These are phyloP conservation scores for Ceratocystis smalleyi DNA, from an alignment of 2,329 filamentous ascomycete genomes.

Conservation along the genomic window DNA sequence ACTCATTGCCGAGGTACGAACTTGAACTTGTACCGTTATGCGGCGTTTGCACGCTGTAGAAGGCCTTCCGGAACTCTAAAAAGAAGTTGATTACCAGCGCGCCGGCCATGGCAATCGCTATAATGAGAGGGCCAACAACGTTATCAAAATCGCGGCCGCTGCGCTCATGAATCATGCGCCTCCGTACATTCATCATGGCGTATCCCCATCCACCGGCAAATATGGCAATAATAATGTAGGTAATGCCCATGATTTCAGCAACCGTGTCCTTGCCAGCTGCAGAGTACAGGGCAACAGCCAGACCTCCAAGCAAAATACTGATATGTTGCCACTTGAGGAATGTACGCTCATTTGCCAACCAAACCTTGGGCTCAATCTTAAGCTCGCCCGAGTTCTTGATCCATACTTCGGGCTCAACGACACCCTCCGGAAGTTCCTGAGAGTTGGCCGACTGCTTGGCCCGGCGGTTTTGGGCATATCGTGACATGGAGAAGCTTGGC, in stretches of 20 bases:
- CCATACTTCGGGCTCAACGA: constrained; percentile 71
- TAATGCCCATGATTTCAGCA: constrained; percentile 62
- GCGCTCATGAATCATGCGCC: constrained; percentile 64
- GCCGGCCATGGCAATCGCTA: constrained; percentile 62
- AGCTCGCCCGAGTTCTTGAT: constrained; percentile 90
- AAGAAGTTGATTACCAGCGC: constrained; percentile 77
- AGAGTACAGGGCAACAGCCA: constrained; percentile 77
- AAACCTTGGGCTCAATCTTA: constrained; percentile 92
- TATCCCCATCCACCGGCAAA: constrained; percentile 85
- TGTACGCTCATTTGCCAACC: constrained; percentile 95
- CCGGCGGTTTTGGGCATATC: constrained; percentile 48
- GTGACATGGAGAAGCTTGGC: constrained; percentile 66
- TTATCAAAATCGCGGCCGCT: constrained; percentile 92
- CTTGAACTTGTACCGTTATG: constrained; percentile 8
- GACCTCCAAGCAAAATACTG: constrained; percentile 65
- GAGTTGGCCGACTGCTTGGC: constrained; percentile 23
- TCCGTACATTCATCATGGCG: constrained; percentile 59
- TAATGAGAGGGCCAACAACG: constrained; percentile 64
- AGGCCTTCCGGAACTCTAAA: constrained; percentile 47
- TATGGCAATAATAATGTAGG: constrained; percentile 66
- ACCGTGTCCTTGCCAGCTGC: constrained; percentile 68
- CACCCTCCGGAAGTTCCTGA: constrained; percentile 60
- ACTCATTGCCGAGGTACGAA: constrained; percentile 3
- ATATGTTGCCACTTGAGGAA: constrained; percentile 99
- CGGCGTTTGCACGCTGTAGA: constrained; percentile 2